These are phyloP conservation scores for Pythium aristosporum DNA, from an alignment of 352 stramenopile species.

Conservation along the genomic window DNA sequence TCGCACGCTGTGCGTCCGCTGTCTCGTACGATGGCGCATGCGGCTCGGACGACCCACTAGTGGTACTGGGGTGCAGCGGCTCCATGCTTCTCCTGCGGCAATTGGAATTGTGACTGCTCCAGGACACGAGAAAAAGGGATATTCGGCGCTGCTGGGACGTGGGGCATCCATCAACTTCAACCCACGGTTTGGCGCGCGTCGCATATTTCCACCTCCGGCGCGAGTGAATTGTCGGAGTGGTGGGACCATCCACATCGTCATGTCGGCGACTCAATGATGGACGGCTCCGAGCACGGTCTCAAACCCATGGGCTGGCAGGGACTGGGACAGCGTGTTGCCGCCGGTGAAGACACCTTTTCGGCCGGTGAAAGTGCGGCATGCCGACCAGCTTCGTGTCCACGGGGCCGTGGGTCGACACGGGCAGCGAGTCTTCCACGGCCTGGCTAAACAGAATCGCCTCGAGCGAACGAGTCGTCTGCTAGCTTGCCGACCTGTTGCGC, in stretches of 20 bases:
- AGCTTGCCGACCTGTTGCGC: conserved; percentile 63
- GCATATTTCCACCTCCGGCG: neutral
- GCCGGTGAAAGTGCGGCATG: conserved; percentile 51
- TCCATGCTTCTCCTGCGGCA: neutral
- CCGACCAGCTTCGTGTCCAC: conserved; percentile 33
- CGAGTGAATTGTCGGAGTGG: no score
- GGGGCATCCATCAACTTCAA: neutral
- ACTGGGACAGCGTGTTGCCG: conserved; percentile 38
- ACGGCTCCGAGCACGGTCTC: conserved; percentile 38
- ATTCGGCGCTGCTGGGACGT: neutral
- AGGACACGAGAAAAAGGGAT: neutral
- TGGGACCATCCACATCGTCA: no score
- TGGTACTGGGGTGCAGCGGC: conserved; percentile 20
- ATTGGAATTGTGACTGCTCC: neutral
- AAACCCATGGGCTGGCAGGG: conserved; percentile 49
- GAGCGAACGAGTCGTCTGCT: conserved; percentile 51
- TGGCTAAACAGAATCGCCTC: conserved; percentile 56
- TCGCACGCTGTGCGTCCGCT: neutral
- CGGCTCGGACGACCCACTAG: conserved; percentile 25
- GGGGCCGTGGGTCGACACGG: conserved; percentile 32
- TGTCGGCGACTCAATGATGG: no score
- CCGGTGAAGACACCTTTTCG: conserved; percentile 53
- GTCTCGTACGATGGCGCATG: conserved; percentile 19
- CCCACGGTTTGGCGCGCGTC: neutral
- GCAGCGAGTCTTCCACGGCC: conserved; percentile 42